Percentiles rank a stretch among this genome's conserved stretches.
These are phyloP conservation scores for Tolypocladium sp. DNA, from an alignment of 2,329 filamentous ascomycete species.

Conservation along the genomic window DNA sequence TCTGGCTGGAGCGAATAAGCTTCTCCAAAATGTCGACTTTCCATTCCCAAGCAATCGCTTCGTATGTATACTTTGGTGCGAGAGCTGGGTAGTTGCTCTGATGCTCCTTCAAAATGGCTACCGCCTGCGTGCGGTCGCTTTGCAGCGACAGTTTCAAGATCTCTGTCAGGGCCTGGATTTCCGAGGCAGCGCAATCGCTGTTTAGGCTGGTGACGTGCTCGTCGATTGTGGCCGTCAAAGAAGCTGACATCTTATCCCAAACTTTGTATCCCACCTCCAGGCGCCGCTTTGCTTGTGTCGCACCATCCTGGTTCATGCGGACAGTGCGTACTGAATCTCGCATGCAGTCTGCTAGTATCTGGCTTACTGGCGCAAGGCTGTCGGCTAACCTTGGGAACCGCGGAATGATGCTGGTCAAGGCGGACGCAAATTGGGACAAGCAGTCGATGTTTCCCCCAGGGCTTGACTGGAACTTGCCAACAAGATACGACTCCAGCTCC, in stretches of 20 bases:
- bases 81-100: slow-evolving; percentile 24
- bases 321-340: slow-evolving; percentile 17
- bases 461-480: slow-evolving; percentile 33
- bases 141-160: slow-evolving; percentile 33
- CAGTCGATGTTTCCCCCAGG: slow-evolving; percentile 31
- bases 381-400: slow-evolving; percentile 38
- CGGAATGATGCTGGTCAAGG: slow-evolving; percentile 29
- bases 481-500: slow-evolving; percentile 20
- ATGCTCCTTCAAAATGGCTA: slow-evolving; percentile 15
- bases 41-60: slow-evolving; percentile 55
- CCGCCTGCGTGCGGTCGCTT: slow-evolving; percentile 25
- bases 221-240: slow-evolving; percentile 39
- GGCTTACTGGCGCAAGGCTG: slow-evolving; percentile 26
- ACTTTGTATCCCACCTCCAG: slow-evolving; percentile 31
- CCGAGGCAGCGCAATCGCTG: slow-evolving; percentile 29
- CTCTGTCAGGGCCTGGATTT: slow-evolving; percentile 32
- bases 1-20: slow-evolving; percentile 74
- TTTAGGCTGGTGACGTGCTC: slow-evolving; percentile 45
- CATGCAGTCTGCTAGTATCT: slow-evolving; percentile 23
- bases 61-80: slow-evolving; percentile 26
- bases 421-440: slow-evolving; percentile 32
- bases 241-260: slow-evolving; percentile 31
- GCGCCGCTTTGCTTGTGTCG: slow-evolving; percentile 17
- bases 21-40: slow-evolving; percentile 59
- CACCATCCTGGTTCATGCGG: slow-evolving; percentile 8